Conservation (phyloP, 1,284 basidiomycete species). For the Tilletia walkeri region DNA sequence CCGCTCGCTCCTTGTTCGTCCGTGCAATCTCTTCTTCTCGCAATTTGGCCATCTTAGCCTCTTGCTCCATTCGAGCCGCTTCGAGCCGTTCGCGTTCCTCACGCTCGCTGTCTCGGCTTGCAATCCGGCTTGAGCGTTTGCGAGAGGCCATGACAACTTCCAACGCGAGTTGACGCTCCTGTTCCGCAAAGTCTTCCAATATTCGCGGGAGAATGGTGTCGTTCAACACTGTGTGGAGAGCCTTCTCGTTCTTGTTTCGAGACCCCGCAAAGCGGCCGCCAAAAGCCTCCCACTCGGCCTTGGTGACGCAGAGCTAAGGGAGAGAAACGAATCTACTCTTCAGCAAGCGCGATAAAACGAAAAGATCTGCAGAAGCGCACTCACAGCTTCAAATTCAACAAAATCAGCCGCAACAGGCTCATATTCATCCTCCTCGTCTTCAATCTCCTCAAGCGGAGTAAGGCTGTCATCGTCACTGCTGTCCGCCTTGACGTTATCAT, state of each 20-base stretch:
- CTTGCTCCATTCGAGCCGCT: constrained; percentile 55
- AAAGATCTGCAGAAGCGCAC: constrained; percentile 55
- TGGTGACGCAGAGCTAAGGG: constrained; percentile 71
- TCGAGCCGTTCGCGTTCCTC: constrained; percentile 60
- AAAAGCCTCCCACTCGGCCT: constrained; percentile 66
- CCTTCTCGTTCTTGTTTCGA: constrained; percentile 75
- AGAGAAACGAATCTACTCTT: constrained; percentile 4
- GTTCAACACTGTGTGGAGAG: constrained; percentile 68
- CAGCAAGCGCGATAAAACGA: background rate
- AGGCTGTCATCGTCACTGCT: constrained; percentile 38
- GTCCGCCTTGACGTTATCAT: constrained; percentile 25
- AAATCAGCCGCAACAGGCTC: constrained; percentile 50
- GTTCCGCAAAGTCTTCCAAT: constrained; percentile 59
- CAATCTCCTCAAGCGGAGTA: constrained; percentile 37
- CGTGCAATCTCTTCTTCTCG: constrained; percentile 65
- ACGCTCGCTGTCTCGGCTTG: constrained; percentile 63
- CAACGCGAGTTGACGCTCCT: constrained; percentile 62
- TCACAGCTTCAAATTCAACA: constrained; percentile 62
- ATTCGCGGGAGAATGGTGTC: constrained; percentile 69
- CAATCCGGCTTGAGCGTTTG: constrained; percentile 79
- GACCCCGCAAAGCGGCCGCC: constrained; percentile 70
- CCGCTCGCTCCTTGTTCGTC: constrained; percentile 56
- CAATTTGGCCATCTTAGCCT: constrained; percentile 58
- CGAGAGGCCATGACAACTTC: constrained; percentile 68
- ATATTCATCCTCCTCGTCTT: constrained; percentile 38